A percentile compares a stretch with the other conserved stretches of the same genome.
Evolutionary conservation across 176 grass and related monocot species (phyloP).

Genomic region (Lolium multiflorum): DNA sequence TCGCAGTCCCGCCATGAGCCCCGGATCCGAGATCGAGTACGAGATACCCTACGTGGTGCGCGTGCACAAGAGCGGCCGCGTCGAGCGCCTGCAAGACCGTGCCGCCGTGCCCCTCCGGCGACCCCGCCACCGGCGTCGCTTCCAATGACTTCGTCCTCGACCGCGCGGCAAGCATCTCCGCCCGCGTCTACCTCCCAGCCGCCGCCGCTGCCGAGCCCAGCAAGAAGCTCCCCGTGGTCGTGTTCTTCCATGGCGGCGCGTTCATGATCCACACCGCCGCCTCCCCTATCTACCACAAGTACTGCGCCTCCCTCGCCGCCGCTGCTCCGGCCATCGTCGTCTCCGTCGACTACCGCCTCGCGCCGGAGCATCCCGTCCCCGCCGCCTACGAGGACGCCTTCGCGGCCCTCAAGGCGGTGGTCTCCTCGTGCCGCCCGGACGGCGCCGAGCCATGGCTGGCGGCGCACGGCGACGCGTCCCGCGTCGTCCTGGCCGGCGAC

Average conservation of each 20-base stretch:
- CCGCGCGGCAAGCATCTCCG: slow-evolving; percentile 32
- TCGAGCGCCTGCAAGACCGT: slow-evolving; percentile 65
- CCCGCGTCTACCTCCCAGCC: slow-evolving; percentile 56
- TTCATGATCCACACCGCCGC: slow-evolving; percentile 65
- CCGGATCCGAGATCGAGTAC: slow-evolving; percentile 49
- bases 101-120: slow-evolving; percentile 51
- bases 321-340: slow-evolving; percentile 53
- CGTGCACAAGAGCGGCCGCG: slow-evolving; percentile 64
- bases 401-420: slow-evolving; percentile 62
- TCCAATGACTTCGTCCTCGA: slow-evolving; percentile 71
- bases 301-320: slow-evolving; percentile 49
- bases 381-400: slow-evolving; percentile 82
- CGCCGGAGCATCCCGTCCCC: slow-evolving; percentile 74
- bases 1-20: neutral
- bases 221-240: slow-evolving; percentile 53
- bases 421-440: slow-evolving; percentile 28
- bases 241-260: slow-evolving; percentile 81
- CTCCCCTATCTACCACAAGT: slow-evolving; percentile 66
- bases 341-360: slow-evolving; percentile 68
- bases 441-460: slow-evolving; percentile 60
- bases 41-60: slow-evolving; percentile 46
- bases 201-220: neutral
- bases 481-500: slow-evolving; percentile 64
- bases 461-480: slow-evolving; percentile 55
- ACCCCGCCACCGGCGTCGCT: slow-evolving; percentile 46